A percentile compares a stretch with the other conserved stretches of the same genome.
Evolutionary conservation across 2,329 filamentous ascomycete genomes (phyloP).

Genomic region (Tolypocladium album): DNA sequence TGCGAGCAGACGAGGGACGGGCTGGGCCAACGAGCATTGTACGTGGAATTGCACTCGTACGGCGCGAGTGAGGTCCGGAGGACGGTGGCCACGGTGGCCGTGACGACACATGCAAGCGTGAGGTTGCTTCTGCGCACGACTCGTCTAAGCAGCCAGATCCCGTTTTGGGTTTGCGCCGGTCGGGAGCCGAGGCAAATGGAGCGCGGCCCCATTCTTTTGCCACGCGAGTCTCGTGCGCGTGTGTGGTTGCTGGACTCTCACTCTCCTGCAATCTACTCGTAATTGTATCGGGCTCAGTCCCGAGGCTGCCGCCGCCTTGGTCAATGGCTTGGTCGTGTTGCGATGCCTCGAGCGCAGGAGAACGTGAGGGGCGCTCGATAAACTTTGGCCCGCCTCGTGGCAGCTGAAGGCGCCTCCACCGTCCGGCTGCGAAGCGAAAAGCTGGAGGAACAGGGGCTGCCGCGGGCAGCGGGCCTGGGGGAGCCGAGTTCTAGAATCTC

Average conservation of each 20-base stretch:
- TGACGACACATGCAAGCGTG: background rate
- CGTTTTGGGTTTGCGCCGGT: background rate
- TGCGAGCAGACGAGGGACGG: background rate
- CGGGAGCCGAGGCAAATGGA: background rate
- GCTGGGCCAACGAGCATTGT: background rate
- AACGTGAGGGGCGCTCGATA: background rate
- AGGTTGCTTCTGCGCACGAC: background rate
- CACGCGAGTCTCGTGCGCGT: background rate
- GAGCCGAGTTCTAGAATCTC: background rate
- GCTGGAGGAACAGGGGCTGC: background rate
- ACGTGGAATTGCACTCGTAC: background rate
- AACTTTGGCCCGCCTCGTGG: background rate
- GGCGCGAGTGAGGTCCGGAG: background rate
- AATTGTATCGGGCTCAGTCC: too few species aligned
- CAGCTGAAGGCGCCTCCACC: background rate
- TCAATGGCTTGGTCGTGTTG: background rate
- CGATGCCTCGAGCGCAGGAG: background rate
- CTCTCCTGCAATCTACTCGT: too few species aligned
- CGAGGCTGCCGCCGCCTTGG: too few species aligned
- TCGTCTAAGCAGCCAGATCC: background rate
- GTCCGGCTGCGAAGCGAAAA: background rate
- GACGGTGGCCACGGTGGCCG: background rate
- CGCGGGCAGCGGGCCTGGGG: background rate
- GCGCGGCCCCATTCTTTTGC: background rate
- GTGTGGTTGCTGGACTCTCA: too few species aligned